Evolutionary conservation across 2,329 filamentous ascomycete species (phyloP).

Genomic region (Fragosphaeria purpurea): DNA sequence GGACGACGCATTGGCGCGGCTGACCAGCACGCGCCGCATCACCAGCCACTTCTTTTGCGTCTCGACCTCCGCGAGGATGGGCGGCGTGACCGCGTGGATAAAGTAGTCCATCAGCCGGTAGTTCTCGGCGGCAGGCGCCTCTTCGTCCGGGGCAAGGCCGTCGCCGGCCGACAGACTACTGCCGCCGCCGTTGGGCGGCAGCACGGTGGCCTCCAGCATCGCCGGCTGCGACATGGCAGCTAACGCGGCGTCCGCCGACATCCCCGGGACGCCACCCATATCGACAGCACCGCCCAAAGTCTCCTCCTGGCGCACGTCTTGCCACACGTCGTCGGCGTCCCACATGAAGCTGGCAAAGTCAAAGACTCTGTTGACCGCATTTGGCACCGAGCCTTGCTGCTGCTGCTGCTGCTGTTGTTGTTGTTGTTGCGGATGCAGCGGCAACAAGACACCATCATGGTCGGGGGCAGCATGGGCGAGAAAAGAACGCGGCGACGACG

Average conservation of each 20-base stretch:
- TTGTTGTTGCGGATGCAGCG: background rate
- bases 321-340: slow-evolving; percentile 29
- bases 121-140: slow-evolving; percentile 19
- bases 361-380: slow-evolving; percentile 31
- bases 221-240: slow-evolving; percentile 9
- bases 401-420: background rate
- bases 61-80: slow-evolving; percentile 43
- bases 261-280: too few relatives aligned
- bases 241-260: background rate
- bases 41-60: slow-evolving; percentile 41
- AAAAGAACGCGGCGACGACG: too few relatives aligned
- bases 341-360: slow-evolving; percentile 40
- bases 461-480: too few relatives aligned
- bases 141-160: background rate
- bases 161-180: too few relatives aligned
- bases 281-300: background rate
- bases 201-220: slow-evolving; percentile 1
- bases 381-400: background rate
- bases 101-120: slow-evolving; percentile 37
- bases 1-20: slow-evolving; percentile 35
- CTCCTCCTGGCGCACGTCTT: slow-evolving; percentile 3
- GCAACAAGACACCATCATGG: too few relatives aligned
- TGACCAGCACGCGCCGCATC: slow-evolving; percentile 36
- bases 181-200: too few relatives aligned
- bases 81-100: slow-evolving; percentile 37